These are phyloP conservation scores for Dichotomopilus funicola DNA, from an alignment of 2,329 filamentous ascomycete species.

Conservation along the genomic window DNA sequence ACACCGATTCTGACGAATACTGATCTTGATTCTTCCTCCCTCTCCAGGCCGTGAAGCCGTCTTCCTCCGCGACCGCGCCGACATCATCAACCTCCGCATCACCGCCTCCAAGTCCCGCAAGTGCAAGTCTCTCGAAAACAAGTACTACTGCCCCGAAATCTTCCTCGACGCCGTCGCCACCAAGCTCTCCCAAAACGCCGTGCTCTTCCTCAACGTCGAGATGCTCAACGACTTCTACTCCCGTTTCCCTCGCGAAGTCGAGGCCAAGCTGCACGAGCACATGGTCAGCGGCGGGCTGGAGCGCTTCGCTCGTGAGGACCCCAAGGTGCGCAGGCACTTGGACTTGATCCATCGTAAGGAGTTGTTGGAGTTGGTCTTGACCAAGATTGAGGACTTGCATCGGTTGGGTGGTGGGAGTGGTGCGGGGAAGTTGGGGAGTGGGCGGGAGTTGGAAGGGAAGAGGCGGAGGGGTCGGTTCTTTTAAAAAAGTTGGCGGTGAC, in stretches of 20 bases:
- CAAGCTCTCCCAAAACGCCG: constrained; percentile 89
- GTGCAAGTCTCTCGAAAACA: constrained; percentile 76
- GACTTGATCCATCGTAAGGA: constrained; percentile 92
- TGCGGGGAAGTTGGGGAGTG: constrained; percentile 46
- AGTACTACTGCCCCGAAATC: constrained; percentile 93
- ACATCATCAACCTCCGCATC: constrained; percentile 85
- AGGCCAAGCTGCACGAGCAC: constrained; percentile 75
- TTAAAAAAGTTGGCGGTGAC: background rate
- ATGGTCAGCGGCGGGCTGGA: constrained; percentile 76
- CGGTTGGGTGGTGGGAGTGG: constrained; percentile 60
- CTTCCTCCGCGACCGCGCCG: constrained; percentile 86
- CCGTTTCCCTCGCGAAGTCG: constrained; percentile 89
- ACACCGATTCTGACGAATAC: background rate
- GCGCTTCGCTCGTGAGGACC: constrained; percentile 85
- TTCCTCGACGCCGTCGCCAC: constrained; percentile 97
- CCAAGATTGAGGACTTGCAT: constrained; percentile 89
- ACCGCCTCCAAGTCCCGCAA: constrained; percentile 84
- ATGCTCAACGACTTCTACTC: constrained; percentile 96
- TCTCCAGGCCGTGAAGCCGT: constrained; percentile 75
- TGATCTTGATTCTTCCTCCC: constrained; percentile 23
- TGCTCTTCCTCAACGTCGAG: constrained; percentile 96
- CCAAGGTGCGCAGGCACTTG: constrained; percentile 79
- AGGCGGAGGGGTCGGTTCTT: constrained; percentile 9
- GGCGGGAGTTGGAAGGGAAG: background rate
- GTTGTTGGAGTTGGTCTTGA: constrained; percentile 81